Base-by-base conservation (phyloP, 106 monocot species). In the Phalaenopsis aphrodite region DNA sequence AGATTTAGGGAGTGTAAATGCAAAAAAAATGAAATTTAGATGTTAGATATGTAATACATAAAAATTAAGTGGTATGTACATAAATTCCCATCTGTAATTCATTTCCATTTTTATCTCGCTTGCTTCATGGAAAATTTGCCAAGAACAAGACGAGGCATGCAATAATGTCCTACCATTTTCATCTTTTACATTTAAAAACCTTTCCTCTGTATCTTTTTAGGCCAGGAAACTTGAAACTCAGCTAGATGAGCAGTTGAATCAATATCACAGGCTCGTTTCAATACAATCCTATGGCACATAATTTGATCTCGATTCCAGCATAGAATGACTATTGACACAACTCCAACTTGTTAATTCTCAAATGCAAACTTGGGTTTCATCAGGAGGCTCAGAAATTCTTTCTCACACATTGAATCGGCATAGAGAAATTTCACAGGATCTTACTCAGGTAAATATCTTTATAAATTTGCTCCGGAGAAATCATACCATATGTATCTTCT, bases 291-390 rank as follows among this genome's bases (percentile, higher is more conserved):
- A 92, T 82, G 85, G 84, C 71, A 91, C 92, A 43, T 87, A 90
- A 68, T 81, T 86, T 87, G 94, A 94, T 67, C 77, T 92, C 67
- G 97, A 94, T 80, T 91, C 92, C 24, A 83, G 72, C 47, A 92
- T 98, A 84, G 97, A 98, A 65, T 84, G 87, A 71, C 46, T 92
- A 67, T 82, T 98, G 52, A 94, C 87, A 84, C 97, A 98, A 75
- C 94, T 98, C 45, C 94, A 98, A 76, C 97, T 89, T 89, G 92
- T 94, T 66, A 90, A 94, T 75, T 87, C 88, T 10, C 94, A 98
- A 78, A 98, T 98, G 92, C 97, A 98, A 79, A 78, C 87, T 61
- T 92, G 94, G 90, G 87, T 98, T 19, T 94, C 94, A n/a, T 94
- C 92, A 67, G 97, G 94, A 77, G 92, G 90, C 61, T 92, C 94